phyloP scores from a whole-genome alignment of 805 yeast species.

The Candida adriatica region DNA sequence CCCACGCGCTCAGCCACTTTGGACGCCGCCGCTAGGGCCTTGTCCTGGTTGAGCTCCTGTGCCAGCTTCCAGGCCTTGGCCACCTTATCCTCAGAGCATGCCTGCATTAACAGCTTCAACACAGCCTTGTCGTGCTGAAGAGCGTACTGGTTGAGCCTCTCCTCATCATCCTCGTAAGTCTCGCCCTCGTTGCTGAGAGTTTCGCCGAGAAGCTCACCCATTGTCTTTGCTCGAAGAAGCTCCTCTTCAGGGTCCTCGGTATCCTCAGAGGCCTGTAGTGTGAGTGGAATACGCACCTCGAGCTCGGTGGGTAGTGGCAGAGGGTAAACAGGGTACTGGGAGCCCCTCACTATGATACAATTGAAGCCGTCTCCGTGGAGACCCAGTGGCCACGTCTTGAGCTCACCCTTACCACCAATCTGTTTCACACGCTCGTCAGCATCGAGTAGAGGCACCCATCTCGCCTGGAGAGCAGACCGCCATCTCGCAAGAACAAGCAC shows the following conservation, averaged over 20 bases:
- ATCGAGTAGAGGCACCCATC: slow-evolving; percentile 84
- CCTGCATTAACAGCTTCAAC: slow-evolving; percentile 65
- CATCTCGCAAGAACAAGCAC: slow-evolving; percentile 68
- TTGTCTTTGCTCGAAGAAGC: slow-evolving; percentile 49
- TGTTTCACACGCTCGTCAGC: slow-evolving; percentile 37
- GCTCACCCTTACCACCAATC: slow-evolving; percentile 44
- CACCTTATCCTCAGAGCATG: slow-evolving; percentile 61
- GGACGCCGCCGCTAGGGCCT: slow-evolving; percentile 76
- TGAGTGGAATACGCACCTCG: slow-evolving; percentile 60
- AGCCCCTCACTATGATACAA: slow-evolving; percentile 70
- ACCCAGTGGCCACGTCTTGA: slow-evolving; percentile 87
- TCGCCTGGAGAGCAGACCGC: slow-evolving; percentile 69
- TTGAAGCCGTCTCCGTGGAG: slow-evolving; percentile 60
- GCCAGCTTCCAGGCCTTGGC: slow-evolving; percentile 67
- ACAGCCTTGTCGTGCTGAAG: slow-evolving; percentile 67
- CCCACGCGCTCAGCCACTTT: slow-evolving; percentile 76
- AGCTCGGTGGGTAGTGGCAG: slow-evolving; percentile 78
- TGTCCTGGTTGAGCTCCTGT: slow-evolving; percentile 62
- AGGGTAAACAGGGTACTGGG: slow-evolving; percentile 73
- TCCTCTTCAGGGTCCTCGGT: slow-evolving; percentile 49
- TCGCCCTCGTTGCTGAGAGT: slow-evolving; percentile 40
- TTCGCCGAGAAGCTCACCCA: slow-evolving; percentile 59
- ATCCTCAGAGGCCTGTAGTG: slow-evolving; percentile 7
- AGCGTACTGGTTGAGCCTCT: slow-evolving; percentile 45
- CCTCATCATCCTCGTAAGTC: slow-evolving; percentile 39